phyloP scores from a whole-genome alignment of 257 asterid genomes.

The Striga asiatica region DNA sequence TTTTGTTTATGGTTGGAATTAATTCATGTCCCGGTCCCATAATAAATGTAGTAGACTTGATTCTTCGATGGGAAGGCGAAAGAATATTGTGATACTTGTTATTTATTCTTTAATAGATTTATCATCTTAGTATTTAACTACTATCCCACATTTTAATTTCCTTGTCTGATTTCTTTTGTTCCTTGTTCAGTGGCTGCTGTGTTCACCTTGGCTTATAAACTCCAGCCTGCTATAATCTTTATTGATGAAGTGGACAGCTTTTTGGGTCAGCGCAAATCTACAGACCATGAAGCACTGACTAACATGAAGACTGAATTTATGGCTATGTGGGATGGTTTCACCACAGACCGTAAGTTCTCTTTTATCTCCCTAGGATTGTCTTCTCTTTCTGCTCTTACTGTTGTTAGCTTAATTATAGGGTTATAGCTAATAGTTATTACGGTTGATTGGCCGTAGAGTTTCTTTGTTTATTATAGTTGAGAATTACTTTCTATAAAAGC shows the following conservation, averaged over 20 bases:
- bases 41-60: too few relatives aligned
- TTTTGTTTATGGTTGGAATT: too few relatives aligned
- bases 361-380: neutral
- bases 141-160: neutral
- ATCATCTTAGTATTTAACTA: neutral
- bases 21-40: too few relatives aligned
- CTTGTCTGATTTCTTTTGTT: conserved; percentile 6
- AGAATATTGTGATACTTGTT: neutral
- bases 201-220: conserved; percentile 79
- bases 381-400: neutral
- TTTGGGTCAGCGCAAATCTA: conserved; percentile 78
- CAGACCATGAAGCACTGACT: conserved; percentile 72
- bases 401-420: neutral
- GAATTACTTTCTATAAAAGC: neutral
- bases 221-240: conserved; percentile 91
- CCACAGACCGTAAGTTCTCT: conserved; percentile 71
- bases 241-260: conserved; percentile 94
- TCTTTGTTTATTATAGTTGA: neutral
- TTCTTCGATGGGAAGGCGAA: too few relatives aligned
- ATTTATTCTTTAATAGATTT: neutral
- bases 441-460: neutral
- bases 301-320: conserved; percentile 92
- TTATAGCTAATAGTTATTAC: neutral
- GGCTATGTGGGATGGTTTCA: conserved; percentile 98
- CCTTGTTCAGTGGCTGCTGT: conserved; percentile 67